A percentile compares a stretch with the other conserved stretches of the same genome.
phyloP scores from a whole-genome alignment of 257 asterid genomes.

The Scutellaria galericulata region DNA sequence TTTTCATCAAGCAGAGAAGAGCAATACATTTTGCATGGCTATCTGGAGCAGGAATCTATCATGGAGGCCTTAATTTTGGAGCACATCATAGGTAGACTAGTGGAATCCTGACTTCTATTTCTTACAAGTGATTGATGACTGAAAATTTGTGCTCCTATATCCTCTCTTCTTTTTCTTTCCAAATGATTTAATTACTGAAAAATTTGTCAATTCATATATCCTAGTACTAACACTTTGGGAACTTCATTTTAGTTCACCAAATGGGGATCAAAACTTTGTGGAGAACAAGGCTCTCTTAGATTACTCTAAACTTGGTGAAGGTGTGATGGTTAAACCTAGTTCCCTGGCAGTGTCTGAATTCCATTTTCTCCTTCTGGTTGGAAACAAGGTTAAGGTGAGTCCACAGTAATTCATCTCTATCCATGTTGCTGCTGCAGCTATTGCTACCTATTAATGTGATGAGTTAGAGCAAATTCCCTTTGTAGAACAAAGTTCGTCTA shows the following conservation, averaged over 20 bases:
- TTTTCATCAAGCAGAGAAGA: conserved; percentile 93
- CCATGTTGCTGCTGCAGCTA: conserved; percentile 35
- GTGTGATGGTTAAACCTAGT: conserved; percentile 85
- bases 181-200: conserved; percentile 26
- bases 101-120: conserved; percentile 28
- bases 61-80: conserved; percentile 96
- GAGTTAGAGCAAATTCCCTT: conserved; percentile 28
- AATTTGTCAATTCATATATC: conserved; percentile 24
- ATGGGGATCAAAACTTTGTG: conserved; percentile 96
- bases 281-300: conserved; percentile 97
- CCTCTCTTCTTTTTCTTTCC: conserved; percentile 24
- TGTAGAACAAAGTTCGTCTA: conserved; percentile 11
- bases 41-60: conserved; percentile 98
- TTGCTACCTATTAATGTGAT: conserved; percentile 29
- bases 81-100: conserved; percentile 70
- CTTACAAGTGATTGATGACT: conserved; percentile 25
- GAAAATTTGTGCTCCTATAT: neutral
- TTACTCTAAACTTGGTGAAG: conserved; percentile 83
- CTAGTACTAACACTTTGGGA: conserved; percentile 34
- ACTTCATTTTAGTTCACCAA: conserved; percentile 68
- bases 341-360: conserved; percentile 91
- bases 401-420: conserved; percentile 25
- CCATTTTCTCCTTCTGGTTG: conserved; percentile 96
- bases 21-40: conserved; percentile 97
- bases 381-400: conserved; percentile 94